phyloP scores from a whole-genome alignment of 257 asterid species.

The Solanum piurae region DNA sequence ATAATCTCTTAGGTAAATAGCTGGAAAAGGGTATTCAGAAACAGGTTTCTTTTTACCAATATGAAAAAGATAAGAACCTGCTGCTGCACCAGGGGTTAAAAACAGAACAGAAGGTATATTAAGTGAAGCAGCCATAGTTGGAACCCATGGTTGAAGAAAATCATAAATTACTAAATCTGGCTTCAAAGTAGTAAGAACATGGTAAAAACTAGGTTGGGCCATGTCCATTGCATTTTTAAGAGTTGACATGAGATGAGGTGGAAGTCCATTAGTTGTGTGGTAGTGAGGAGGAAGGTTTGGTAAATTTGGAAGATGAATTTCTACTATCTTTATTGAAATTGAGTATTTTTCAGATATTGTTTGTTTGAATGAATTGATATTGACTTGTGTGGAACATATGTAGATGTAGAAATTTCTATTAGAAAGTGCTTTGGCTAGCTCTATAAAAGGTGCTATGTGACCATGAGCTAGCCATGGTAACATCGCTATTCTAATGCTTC shows the following conservation, averaged over 20 bases:
- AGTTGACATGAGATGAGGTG: slow-evolving; percentile 10
- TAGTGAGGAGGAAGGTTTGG: slow-evolving; percentile 21
- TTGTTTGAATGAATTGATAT: slow-evolving; percentile 2
- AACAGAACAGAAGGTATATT: slow-evolving; percentile 14
- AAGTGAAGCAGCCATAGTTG: slow-evolving; percentile 3
- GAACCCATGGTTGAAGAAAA: slow-evolving; percentile 13
- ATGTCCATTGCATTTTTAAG: slow-evolving; percentile 4
- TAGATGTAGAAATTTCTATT: slow-evolving; percentile 7
- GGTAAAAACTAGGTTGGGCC: background rate
- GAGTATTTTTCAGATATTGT: background rate
- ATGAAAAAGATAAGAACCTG: background rate
- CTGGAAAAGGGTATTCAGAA: slow-evolving; percentile 5
- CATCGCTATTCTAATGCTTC: slow-evolving; percentile 1
- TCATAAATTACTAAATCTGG: slow-evolving; percentile 20
- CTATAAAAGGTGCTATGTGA: slow-evolving; percentile 13
- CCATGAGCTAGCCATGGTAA: slow-evolving; percentile 29
- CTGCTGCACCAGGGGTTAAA: background rate
- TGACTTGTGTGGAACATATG: slow-evolving; percentile 15
- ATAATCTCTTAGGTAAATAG: background rate
- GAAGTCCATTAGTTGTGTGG: slow-evolving; percentile 26
- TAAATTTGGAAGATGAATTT: slow-evolving; percentile 9
- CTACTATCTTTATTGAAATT: background rate
- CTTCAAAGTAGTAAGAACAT: background rate
- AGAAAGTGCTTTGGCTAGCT: slow-evolving; percentile 9
- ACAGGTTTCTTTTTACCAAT: background rate